Percentiles rank a stretch among this genome's conserved stretches.
phyloP scores from a whole-genome alignment of 169 alveolate species.

The Eimeria zaria region DNA sequence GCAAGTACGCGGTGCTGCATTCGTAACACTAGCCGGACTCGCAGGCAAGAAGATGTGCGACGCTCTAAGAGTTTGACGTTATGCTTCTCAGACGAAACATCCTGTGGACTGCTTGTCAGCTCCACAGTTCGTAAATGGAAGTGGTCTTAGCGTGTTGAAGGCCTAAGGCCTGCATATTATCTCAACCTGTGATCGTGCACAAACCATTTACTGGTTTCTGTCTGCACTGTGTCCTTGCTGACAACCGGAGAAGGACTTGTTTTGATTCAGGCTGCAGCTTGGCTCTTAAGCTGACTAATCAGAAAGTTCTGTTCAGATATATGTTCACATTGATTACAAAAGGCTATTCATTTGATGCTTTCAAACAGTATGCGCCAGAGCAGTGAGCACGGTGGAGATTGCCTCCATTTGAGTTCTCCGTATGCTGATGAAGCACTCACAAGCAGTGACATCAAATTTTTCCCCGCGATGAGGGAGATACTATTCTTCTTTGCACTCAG shows the following conservation, averaged over 20 bases:
- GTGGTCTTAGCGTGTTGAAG: too few relatives aligned
- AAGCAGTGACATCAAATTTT: background rate
- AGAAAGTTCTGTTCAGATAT: background rate
- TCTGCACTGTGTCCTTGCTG: background rate
- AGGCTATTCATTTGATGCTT: background rate
- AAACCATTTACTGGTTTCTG: background rate
- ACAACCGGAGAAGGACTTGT: background rate
- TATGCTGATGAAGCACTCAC: background rate
- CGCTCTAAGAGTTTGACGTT: background rate
- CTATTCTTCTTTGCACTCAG: background rate
- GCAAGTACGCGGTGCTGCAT: background rate
- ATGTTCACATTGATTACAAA: background rate
- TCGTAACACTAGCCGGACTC: background rate
- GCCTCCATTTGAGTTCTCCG: background rate
- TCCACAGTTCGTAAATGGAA: too few relatives aligned
- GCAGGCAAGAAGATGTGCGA: background rate
- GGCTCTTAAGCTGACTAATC: background rate
- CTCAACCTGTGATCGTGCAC: too few relatives aligned
- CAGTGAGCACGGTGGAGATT: background rate
- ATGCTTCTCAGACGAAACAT: background rate
- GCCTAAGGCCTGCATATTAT: too few relatives aligned
- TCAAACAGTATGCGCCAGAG: background rate
- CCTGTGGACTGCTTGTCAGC: background rate
- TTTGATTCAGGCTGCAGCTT: background rate
- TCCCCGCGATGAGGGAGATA: background rate